Conservation (phyloP, 768 basidiomycete genomes). For the Gelatoporia subvermispora region DNA sequence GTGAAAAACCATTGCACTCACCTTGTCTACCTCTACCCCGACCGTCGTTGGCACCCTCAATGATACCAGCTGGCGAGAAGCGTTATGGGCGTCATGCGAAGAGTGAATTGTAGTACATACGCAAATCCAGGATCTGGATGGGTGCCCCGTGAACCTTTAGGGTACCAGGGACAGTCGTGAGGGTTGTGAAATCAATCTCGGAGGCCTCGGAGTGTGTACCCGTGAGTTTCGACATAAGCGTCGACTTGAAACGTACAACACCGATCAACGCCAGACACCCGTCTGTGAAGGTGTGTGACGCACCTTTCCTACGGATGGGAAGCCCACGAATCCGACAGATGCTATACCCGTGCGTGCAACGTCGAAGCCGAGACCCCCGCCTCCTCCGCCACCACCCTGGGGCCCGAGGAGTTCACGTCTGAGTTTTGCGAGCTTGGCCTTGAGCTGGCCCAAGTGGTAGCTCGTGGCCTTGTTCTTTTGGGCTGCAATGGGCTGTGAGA, state of each 20-base stretch:
- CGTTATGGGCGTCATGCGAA: slow-evolving; percentile 13
- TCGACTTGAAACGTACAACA: slow-evolving; percentile 49
- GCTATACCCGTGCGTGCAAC: slow-evolving; percentile 97
- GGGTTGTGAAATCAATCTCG: slow-evolving; percentile 94
- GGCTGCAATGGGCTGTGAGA: slow-evolving; percentile 42
- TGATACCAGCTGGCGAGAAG: slow-evolving; percentile 77
- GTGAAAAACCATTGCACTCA: slow-evolving; percentile 27
- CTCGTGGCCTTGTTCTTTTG: slow-evolving; percentile 96
- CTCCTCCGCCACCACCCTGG: slow-evolving; percentile 77
- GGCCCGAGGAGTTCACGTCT: slow-evolving; percentile 86
- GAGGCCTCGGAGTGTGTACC: slow-evolving; percentile 96
- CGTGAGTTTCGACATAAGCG: slow-evolving; percentile 92
- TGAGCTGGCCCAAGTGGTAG: slow-evolving; percentile 94
- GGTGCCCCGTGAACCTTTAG: slow-evolving; percentile 93
- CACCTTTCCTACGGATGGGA: slow-evolving; percentile 95
- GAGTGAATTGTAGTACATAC: slow-evolving; percentile 39
- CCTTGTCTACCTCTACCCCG: slow-evolving; percentile 95
- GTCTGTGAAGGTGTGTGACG: slow-evolving; percentile 3
- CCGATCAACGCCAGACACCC: slow-evolving; percentile 5
- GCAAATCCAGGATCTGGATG: slow-evolving; percentile 90
- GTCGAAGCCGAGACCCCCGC: slow-evolving; percentile 91
- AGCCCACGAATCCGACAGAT: slow-evolving; percentile 88
- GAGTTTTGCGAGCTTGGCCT: slow-evolving; percentile 97
- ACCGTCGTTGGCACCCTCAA: slow-evolving; percentile 96
- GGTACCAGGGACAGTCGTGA: slow-evolving; percentile 94